Conservation (phyloP, 768 basidiomycete species). For the Tricholoma sp. region DNA sequence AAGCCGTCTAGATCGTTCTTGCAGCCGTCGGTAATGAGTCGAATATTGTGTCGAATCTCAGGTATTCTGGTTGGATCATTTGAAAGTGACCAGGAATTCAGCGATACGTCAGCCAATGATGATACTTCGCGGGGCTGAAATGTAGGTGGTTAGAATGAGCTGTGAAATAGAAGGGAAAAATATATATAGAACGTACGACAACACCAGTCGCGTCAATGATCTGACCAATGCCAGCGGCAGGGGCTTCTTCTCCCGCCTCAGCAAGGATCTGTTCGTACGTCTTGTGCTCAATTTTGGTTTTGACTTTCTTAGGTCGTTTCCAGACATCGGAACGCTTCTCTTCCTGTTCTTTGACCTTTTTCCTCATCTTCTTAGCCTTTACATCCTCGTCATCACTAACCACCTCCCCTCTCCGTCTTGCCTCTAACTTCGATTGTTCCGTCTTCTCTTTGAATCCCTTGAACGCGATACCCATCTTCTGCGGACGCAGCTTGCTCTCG, state of each 20-base stretch:
- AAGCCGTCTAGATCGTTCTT: constrained; percentile 84
- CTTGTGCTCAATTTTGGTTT: constrained; percentile 87
- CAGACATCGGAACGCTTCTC: constrained; percentile 72
- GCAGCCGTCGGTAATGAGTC: constrained; percentile 78
- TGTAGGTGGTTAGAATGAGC: constrained; percentile 4
- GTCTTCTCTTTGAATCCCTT: constrained; percentile 88
- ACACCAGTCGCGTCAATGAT: constrained; percentile 96
- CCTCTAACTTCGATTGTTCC: constrained; percentile 78
- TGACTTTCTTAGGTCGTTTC: constrained; percentile 83
- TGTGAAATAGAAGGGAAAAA: background rate
- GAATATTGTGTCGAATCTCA: constrained; percentile 94
- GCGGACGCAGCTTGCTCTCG: constrained; percentile 79
- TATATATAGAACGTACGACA: constrained; percentile 48
- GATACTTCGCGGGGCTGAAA: constrained; percentile 79
- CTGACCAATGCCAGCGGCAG: constrained; percentile 61
- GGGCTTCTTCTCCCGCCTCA: constrained; percentile 66
- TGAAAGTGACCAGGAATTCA: constrained; percentile 81
- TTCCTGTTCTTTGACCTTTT: constrained; percentile 48
- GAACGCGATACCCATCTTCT: constrained; percentile 83
- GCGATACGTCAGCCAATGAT: constrained; percentile 73
- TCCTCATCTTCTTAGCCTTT: constrained; percentile 42
- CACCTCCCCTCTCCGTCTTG: constrained; percentile 63
- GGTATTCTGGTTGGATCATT: constrained; percentile 87
- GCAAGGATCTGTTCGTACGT: constrained; percentile 95
- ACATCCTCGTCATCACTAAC: constrained; percentile 71